phyloP scores from a whole-genome alignment of 352 stramenopile genomes.

The Thalassiosira hispida region DNA sequence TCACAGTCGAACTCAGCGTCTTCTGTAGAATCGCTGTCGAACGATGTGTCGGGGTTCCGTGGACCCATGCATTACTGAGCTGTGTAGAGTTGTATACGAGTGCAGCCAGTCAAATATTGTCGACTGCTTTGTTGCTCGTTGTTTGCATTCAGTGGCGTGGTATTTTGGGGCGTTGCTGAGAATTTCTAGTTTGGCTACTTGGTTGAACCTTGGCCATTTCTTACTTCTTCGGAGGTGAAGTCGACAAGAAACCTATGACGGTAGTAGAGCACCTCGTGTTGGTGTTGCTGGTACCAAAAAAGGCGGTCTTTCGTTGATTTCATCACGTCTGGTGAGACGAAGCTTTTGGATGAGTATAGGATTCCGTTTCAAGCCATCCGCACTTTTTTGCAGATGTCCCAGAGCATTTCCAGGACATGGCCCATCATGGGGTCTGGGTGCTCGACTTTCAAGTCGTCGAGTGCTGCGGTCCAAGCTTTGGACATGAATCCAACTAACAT shows the following conservation, averaged over 20 bases:
- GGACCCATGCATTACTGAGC: neutral
- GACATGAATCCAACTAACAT: neutral
- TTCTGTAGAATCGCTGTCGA: neutral
- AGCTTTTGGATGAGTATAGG: neutral
- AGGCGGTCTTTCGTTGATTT: neutral
- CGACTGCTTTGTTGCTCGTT: neutral
- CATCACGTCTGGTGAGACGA: neutral
- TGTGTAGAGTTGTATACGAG: neutral
- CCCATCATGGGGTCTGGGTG: neutral
- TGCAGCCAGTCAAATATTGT: conserved; percentile 10
- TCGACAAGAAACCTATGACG: conserved; percentile 1
- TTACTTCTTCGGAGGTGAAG: neutral
- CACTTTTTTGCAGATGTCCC: neutral
- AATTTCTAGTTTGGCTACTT: neutral
- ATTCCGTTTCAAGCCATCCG: neutral
- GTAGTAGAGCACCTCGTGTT: conserved; percentile 19
- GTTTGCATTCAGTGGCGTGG: neutral
- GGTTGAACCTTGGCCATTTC: neutral
- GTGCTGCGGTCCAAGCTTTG: neutral
- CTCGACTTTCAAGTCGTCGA: neutral
- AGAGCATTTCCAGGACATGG: neutral
- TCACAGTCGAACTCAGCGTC: neutral
- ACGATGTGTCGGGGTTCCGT: neutral
- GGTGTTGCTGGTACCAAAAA: conserved; percentile 5
- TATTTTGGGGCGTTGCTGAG: neutral